Conservation (phyloP, 1,139 yeast genomes). For the Suhomyces kunorum region DNA sequence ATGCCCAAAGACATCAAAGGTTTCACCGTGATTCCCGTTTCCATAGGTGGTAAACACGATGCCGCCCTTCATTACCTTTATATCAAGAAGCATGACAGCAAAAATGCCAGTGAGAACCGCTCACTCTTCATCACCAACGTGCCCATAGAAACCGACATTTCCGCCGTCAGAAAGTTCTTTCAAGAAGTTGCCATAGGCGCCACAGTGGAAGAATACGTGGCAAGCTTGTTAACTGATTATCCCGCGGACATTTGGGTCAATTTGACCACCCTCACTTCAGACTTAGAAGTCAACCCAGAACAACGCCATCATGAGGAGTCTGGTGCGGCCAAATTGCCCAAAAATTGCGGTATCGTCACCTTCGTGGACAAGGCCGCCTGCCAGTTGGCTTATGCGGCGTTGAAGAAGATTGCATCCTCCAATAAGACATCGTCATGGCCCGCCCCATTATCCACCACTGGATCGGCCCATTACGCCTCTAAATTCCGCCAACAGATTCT, state of each 20-base stretch:
- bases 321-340: slow-evolving; percentile 53
- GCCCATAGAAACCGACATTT: slow-evolving; percentile 61
- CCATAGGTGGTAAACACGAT: slow-evolving; percentile 27
- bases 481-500: slow-evolving; percentile 36
- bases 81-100: slow-evolving; percentile 64
- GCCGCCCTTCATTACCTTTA: slow-evolving; percentile 51
- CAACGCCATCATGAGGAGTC: slow-evolving; percentile 15
- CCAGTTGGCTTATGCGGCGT: slow-evolving; percentile 61
- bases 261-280: slow-evolving; percentile 60
- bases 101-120: slow-evolving; percentile 31
- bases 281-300: slow-evolving; percentile 43
- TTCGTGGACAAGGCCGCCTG: slow-evolving; percentile 77
- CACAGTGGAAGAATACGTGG: slow-evolving; percentile 52
- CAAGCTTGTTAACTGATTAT: slow-evolving; percentile 41
- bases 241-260: slow-evolving; percentile 59
- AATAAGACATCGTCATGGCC: slow-evolving; percentile 37
- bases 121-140: slow-evolving; percentile 75
- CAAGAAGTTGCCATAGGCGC: slow-evolving; percentile 61
- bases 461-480: slow-evolving; percentile 33
- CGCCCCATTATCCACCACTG: slow-evolving; percentile 16
- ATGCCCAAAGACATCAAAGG: slow-evolving; percentile 49
- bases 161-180: slow-evolving; percentile 58
- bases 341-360: slow-evolving; percentile 69
- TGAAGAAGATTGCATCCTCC: slow-evolving; percentile 48
- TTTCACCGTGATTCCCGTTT: slow-evolving; percentile 51